Base-by-base conservation (phyloP, 2,329 filamentous ascomycete genomes). In the Xylariaceae sp. region DNA sequence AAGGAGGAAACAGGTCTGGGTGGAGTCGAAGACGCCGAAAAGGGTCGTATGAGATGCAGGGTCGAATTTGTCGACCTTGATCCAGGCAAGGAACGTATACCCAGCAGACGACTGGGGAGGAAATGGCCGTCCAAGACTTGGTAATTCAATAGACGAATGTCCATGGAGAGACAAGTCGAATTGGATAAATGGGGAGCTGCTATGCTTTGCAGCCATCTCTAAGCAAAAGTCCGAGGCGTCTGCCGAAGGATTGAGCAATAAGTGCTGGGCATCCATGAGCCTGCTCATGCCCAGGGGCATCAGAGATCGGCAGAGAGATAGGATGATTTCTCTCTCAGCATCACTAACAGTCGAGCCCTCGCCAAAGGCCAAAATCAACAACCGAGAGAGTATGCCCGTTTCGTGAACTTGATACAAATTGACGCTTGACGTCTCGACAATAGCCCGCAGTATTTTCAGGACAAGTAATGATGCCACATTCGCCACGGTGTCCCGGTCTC, bases 11-110 rank as follows among this genome's bases (percentile, higher is more conserved):
- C 94, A 99, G 4, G 90, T 91, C 73, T 97, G 93, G 4, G 86
- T 91, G 2, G 88, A 81, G 74, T 99, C 94, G 73, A 95, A 97
- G 7, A 94, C 90, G 30, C 94, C 94, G 72, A 99, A 99, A 11
- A 99, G 82, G 0, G 94, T 99, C 0, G 94, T 99, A 73, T 99
- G 94, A 13, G 89, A 87, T 51, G 84, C 83, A 4, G 84, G 77
- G 72, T 99, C 95, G 73, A 94, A 97, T 47, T 85, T 80, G 72
- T 97, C 92, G 61, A 99, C 84, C 17, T 89, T 86, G 53, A 96
- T 83, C 94, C 94, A 99, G 0, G 90, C 84, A 51, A 89, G 84
- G 62, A 99, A 88, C 0, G 92, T 96, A 75, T 97, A 99, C 17
- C 94, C 95, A n/a, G 81, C 78, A 8, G 87, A 84, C 15, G 87